Evolutionary conservation across 257 asterid species (phyloP), one percentile per base, ranked within the genome.

Genomic region (Voacanga thouarsii): DNA sequence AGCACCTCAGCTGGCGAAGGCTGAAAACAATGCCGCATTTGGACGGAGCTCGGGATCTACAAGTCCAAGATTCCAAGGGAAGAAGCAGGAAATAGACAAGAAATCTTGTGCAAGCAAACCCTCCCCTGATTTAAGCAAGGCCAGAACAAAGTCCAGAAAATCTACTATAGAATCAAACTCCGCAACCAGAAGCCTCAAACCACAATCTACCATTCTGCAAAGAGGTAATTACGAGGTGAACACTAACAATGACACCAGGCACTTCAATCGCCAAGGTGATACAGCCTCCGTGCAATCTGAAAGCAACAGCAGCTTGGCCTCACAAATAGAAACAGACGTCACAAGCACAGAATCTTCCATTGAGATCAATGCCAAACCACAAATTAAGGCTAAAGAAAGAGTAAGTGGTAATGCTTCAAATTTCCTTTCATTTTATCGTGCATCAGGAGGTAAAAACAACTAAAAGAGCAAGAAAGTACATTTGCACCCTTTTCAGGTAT

Each of bases 231-330:
- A 84, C 84, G 89, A 82, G 79, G 60, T 76, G 80, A 85, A 89
- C 67, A 90, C 90, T 55, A 86, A 88, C 65, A 81, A 78, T 50
- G 88, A 86, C 71, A 89, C 87, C 15, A 82, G 92, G 82, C 82
- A 49, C 87, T 87, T 84, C 51, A 85, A 89, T 80, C 83, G 86
- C 80, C 96, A 83, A 81, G 88, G 89, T 71, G 97, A 93, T 78
- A 79, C 95, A 80, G 85, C 88, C 82, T 92, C 97, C 51, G 78
- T 88, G 59, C 87, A 55, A 85, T 93, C 99, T 74, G 98, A 92
- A 77, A 86, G 96, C 89, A 89, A 87, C 87, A 85, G 75, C 67
- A 91, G 96, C 83, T 77, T 81, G 71, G 84, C 84, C 81, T 94
- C 96, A 59, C 88, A 86, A 72, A 81, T 84, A 75, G 97, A 93